phyloP scores from a whole-genome alignment of 257 asterid genomes.

The Thymus quinquecostatus region DNA sequence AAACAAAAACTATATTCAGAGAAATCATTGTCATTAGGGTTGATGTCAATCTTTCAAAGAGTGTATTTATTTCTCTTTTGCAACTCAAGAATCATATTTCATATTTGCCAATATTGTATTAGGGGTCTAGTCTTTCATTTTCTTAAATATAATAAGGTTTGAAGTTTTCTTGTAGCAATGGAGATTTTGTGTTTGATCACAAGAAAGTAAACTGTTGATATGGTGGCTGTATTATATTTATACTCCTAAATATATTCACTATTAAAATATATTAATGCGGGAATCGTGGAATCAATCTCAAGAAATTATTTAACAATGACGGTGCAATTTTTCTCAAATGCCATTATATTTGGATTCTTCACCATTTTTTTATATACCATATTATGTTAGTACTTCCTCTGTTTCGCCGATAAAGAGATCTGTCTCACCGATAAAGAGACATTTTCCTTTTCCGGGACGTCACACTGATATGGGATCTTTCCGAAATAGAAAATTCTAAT shows the following conservation, averaged over 20 bases:
- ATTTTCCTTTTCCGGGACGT: no score
- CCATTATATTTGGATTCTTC: neutral
- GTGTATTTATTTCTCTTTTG: neutral
- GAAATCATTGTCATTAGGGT: neutral
- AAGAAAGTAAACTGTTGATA: slow-evolving; percentile 27
- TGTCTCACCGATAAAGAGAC: no score
- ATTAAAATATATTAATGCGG: neutral
- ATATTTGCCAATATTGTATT: neutral
- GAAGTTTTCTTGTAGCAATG: slow-evolving; percentile 21
- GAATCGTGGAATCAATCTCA: slow-evolving; percentile 3
- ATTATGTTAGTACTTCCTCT: no score
- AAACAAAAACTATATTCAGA: neutral
- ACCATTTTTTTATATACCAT: no score
- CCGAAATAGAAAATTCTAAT: no score
- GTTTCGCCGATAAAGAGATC: no score
- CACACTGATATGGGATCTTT: no score
- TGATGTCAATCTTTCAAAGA: no score
- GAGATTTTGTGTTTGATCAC: slow-evolving; percentile 26
- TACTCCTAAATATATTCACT: neutral
- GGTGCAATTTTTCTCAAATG: neutral
- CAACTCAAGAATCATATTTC: neutral
- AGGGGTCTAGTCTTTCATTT: neutral
- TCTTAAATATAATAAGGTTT: neutral
- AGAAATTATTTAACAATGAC: neutral
- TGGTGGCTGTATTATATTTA: slow-evolving; percentile 27